These are phyloP conservation scores for Arxiozyma telluris DNA, from an alignment of 1,139 yeast genomes.

Conservation along the genomic window DNA sequence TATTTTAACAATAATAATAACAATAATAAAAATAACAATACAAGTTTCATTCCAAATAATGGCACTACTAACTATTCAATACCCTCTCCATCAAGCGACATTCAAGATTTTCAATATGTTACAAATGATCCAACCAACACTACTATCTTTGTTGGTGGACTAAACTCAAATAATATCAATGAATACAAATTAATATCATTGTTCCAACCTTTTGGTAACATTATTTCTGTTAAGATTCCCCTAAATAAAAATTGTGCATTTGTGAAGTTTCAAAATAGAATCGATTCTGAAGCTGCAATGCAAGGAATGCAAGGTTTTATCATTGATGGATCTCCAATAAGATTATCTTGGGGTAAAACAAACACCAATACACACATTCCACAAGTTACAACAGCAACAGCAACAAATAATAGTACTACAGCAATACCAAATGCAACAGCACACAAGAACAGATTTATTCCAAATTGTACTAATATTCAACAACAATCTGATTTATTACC, in stretches of 20 bases:
- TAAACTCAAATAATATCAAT: constrained; percentile 55
- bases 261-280: constrained; percentile 69
- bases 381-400: not conserved
- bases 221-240: constrained; percentile 80
- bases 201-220: constrained; percentile 78
- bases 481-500: not conserved
- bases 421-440: not conserved
- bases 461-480: not conserved
- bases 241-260: constrained; percentile 92
- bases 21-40: not conserved
- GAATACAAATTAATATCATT: constrained; percentile 68
- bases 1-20: not conserved
- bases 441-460: not conserved
- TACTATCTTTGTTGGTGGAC: constrained; percentile 91
- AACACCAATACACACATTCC: constrained; percentile 1
- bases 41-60: not conserved
- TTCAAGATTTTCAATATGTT: not conserved
- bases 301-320: constrained; percentile 89
- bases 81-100: constrained; percentile 40
- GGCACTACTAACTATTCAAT: constrained; percentile 21
- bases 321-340: constrained; percentile 74
- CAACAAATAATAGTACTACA: not conserved
- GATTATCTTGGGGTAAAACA: constrained; percentile 81
- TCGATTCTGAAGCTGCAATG: constrained; percentile 84
- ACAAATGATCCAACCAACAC: constrained; percentile 65